Percentiles rank a stretch among this genome's conserved stretches.
These are phyloP conservation scores for Polyporus arcularius DNA, from an alignment of 768 basidiomycete genomes.

Conservation along the genomic window DNA sequence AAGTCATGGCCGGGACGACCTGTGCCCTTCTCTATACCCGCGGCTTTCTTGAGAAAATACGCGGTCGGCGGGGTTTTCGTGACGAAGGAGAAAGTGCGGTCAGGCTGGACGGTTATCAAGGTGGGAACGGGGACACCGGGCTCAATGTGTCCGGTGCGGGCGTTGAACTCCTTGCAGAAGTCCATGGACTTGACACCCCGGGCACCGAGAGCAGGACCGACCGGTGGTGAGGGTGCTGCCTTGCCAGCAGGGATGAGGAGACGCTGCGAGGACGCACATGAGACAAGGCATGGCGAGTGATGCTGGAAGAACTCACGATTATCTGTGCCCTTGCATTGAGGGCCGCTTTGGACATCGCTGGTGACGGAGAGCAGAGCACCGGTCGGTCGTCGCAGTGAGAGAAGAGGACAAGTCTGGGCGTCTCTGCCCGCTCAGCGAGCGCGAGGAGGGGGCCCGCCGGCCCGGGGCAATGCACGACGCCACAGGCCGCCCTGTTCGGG, in stretches of 20 bases:
- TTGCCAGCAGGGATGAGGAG: constrained; percentile 91
- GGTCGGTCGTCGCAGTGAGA: constrained; percentile 1
- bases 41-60: constrained; percentile 89
- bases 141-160: constrained; percentile 86
- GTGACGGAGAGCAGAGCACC: constrained; percentile 4
- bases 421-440: neutral
- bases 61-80: constrained; percentile 90
- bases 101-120: constrained; percentile 90
- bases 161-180: constrained; percentile 99
- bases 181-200: constrained; percentile 99
- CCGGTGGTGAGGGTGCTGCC: constrained; percentile 93
- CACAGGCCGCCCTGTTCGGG: neutral
- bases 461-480: neutral
- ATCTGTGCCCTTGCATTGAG: constrained; percentile 67
- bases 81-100: constrained; percentile 92
- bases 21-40: constrained; percentile 89
- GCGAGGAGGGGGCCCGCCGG: constrained; percentile 7
- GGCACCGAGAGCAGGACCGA: constrained; percentile 96
- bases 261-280: constrained; percentile 48
- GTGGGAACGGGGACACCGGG: constrained; percentile 89
- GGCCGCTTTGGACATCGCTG: constrained; percentile 66
- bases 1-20: constrained; percentile 79
- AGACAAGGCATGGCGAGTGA: neutral
- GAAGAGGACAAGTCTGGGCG: neutral
- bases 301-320: constrained; percentile 55